Percentiles rank a stretch among this genome's conserved stretches.
These are phyloP conservation scores for Flagelloscypha sp. DNA, from an alignment of 768 basidiomycete genomes.

Conservation along the genomic window DNA sequence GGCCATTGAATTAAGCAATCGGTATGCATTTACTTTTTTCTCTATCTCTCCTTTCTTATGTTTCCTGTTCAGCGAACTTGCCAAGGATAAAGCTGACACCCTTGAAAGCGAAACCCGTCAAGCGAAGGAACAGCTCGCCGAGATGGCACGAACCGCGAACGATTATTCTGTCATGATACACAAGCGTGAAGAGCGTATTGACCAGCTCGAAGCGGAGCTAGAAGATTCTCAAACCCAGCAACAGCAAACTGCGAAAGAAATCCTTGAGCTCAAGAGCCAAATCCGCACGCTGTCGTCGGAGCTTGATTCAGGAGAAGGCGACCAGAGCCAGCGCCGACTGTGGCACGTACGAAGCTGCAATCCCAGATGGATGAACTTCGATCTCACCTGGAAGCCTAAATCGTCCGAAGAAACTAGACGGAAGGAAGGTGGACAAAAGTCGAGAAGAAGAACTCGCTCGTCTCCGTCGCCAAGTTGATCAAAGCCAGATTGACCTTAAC, in stretches of 20 bases:
- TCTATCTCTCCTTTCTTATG: constrained; percentile 2
- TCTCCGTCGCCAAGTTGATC: constrained; percentile 54
- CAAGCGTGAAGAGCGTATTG: constrained; percentile 69
- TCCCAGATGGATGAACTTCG: constrained; percentile 83
- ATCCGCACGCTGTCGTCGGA: constrained; percentile 60
- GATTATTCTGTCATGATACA: constrained; percentile 72
- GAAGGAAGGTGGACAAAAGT: constrained; percentile 76
- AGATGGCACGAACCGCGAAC: constrained; percentile 66
- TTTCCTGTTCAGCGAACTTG: constrained; percentile 42
- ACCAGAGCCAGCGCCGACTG: constrained; percentile 36
- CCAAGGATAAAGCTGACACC: constrained; percentile 49
- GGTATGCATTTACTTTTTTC: constrained; percentile 36
- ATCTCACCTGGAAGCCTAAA: constrained; percentile 74
- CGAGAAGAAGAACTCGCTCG: constrained; percentile 77
- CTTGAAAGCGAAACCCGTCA: constrained; percentile 65
- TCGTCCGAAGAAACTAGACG: constrained; percentile 79
- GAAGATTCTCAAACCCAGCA: constrained; percentile 47
- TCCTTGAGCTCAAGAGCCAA: constrained; percentile 60
- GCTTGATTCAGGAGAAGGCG: constrained; percentile 49
- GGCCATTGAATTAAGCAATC: constrained; percentile 50
- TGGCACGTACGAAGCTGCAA: constrained; percentile 55
- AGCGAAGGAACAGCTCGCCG: constrained; percentile 67
- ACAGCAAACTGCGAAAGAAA: constrained; percentile 45
- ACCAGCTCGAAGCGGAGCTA: constrained; percentile 44
- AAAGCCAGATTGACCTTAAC: constrained; percentile 61